Evolutionary conservation across 2,329 filamentous ascomycete species (phyloP), one percentile per base, ranked within the genome.

Genomic region (Cladorrhinum sp.): DNA sequence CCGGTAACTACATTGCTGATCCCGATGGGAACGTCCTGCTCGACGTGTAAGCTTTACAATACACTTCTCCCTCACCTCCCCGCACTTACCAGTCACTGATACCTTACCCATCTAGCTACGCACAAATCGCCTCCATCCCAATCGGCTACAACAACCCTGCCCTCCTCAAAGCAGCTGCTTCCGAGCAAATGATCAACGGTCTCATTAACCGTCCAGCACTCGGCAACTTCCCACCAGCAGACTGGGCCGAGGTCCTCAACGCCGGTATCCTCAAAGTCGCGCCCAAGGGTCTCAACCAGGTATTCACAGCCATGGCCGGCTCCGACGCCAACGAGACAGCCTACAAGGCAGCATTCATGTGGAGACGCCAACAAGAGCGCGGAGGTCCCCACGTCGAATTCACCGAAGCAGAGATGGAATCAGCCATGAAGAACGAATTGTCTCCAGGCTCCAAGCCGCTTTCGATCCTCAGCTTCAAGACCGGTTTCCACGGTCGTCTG

Each of bases 271-370:
- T 97, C 68, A 87, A 85, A 70, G 91, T 91, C 53, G 91, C 92
- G 0, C 93, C 92, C 62, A 89, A 88, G 73, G 92, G 92, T 32
- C 79, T 93, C 64, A 79, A 92, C 80, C 90, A 96, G 76, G 92
- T 96, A 68, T 96, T 96, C 79, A 96, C 92, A 18, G 91, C 89
- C 66, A 89, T 92, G 81, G 86, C 92, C 57, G 92, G 92, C 63
- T 96, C 91, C 20, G 92, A 96, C 71, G 92, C 92, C 76, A 96
- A 96, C 78, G 93, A 96, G 79, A 90, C 91, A 32, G 93, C 93
- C 49, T 96, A 92, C 85, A 96, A 96, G 79, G 92, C 92, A 8
- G 92, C 93, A 54, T 96, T 96, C 79, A 96, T 96, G 88, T 96
- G 89, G 83, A 88, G 89, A 71, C 87, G 90, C 53, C 90, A 92